These are phyloP conservation scores for Agrocybe pediades DNA, from an alignment of 768 basidiomycete genomes.

Conservation along the genomic window DNA sequence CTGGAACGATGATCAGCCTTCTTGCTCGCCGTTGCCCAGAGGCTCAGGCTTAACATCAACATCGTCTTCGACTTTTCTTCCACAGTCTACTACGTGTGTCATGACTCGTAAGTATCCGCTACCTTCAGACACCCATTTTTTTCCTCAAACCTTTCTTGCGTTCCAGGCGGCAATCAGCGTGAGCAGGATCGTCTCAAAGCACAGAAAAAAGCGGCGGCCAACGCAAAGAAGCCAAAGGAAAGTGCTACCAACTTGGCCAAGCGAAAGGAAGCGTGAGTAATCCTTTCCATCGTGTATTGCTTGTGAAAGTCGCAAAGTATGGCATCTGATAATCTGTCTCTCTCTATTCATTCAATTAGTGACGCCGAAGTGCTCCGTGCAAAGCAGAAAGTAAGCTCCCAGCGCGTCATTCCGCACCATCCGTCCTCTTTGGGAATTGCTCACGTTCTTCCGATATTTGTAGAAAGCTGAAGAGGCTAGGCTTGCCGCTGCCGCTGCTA, in stretches of 20 bases:
- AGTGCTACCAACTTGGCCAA: constrained; percentile 62
- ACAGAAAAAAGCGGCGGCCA: constrained; percentile 65
- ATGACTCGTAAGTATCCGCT: constrained; percentile 57
- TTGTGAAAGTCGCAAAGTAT: too few relatives aligned
- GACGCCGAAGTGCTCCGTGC: constrained; percentile 75
- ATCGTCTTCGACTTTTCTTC: too few relatives aligned
- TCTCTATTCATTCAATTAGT: constrained; percentile 36
- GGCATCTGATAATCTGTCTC: too few relatives aligned
- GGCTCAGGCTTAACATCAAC: constrained; percentile 4
- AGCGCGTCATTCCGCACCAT: neutral
- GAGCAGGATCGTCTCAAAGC: constrained; percentile 74
- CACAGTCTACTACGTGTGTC: constrained; percentile 5
- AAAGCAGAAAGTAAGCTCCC: constrained; percentile 70
- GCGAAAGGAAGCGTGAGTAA: constrained; percentile 74
- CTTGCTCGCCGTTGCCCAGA: neutral
- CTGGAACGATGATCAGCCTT: constrained; percentile 8
- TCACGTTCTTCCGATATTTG: constrained; percentile 1
- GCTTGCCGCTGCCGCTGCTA: constrained; percentile 22
- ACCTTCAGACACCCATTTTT: constrained; percentile 13
- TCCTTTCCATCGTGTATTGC: constrained; percentile 16
- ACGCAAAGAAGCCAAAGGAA: constrained; percentile 70
- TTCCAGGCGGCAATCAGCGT: constrained; percentile 79
- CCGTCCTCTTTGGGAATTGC: constrained; percentile 1
- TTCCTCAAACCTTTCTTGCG: constrained; percentile 6
- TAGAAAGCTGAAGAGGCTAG: constrained; percentile 61